A percentile compares a stretch with the other conserved stretches of the same genome.
Evolutionary conservation across 1,284 basidiomycete genomes (phyloP).

Genomic region (Moesziomyces sp.): DNA sequence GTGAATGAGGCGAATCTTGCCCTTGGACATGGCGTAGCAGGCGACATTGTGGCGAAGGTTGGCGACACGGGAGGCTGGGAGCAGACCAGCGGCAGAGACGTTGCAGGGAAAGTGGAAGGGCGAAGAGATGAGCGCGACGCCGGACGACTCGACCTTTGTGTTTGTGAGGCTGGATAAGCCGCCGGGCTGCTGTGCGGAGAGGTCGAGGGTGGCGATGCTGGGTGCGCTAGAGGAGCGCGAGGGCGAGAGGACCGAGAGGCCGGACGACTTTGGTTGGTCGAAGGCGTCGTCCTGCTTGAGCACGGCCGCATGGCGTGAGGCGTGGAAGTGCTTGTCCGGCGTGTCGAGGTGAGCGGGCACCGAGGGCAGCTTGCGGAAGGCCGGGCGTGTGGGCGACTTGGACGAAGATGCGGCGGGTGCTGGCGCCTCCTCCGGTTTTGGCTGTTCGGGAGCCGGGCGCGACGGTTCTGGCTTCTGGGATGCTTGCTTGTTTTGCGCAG

Average conservation of each 20-base stretch:
- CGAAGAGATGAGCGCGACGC: constrained; percentile 37
- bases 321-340: constrained; percentile 24
- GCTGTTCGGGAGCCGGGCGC: not conserved
- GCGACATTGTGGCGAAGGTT: constrained; percentile 22
- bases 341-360: constrained; percentile 7
- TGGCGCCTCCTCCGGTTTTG: not conserved
- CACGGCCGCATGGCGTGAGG: constrained; percentile 17
- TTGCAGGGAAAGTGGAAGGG: constrained; percentile 26
- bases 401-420: not conserved
- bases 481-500: constrained; percentile 10
- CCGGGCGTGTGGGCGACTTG: constrained; percentile 2
- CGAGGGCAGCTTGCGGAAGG: constrained; percentile 18
- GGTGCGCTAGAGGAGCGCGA: constrained; percentile 31
- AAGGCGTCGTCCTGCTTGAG: constrained; percentile 28
- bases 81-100: constrained; percentile 15
- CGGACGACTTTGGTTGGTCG: constrained; percentile 32
- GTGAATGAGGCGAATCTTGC: constrained; percentile 43
- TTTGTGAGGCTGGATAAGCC: constrained; percentile 30
- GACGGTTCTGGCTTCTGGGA: not conserved
- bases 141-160: constrained; percentile 35
- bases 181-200: constrained; percentile 33
- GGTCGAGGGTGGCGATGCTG: constrained; percentile 33
- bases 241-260: constrained; percentile 35
- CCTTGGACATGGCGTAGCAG: constrained; percentile 44
- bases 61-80: constrained; percentile 25